phyloP scores from a whole-genome alignment of 441 rosid species.

The Gossypium schwendimanii region DNA sequence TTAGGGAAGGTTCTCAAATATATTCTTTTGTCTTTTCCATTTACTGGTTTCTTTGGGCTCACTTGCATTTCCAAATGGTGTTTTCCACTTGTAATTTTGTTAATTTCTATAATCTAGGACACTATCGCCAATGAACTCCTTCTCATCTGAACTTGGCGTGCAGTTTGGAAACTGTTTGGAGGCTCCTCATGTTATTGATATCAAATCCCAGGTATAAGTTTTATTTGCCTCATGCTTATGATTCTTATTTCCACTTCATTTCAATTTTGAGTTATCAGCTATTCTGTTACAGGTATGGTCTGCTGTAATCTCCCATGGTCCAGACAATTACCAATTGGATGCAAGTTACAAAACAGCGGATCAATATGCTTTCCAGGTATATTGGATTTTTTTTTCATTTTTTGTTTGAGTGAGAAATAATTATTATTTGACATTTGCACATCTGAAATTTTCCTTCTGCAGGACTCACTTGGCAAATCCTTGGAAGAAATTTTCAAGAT shows the following conservation, averaged over 20 bases:
- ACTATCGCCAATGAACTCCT: constrained; percentile 85
- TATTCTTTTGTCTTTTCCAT: constrained; percentile 12
- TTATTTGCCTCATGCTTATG: constrained; percentile 7
- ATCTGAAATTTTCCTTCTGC: constrained; percentile 15
- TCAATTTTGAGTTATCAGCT: constrained; percentile 18
- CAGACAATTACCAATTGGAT: constrained; percentile 70
- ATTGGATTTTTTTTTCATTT: constrained; percentile 10
- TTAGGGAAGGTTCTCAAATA: constrained; percentile 4
- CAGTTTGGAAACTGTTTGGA: constrained; percentile 88
- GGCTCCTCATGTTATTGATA: constrained; percentile 94
- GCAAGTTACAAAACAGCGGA: constrained; percentile 90
- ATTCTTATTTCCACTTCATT: constrained; percentile 12
- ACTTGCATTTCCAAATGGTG: constrained; percentile 4
- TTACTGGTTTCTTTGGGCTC: constrained; percentile 9
- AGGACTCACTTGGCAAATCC: constrained; percentile 90
- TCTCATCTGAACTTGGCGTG: constrained; percentile 91
- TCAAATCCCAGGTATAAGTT: constrained; percentile 63
- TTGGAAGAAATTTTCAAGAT: constrained; percentile 73
- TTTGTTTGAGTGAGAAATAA: constrained; percentile 7
- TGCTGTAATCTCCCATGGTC: constrained; percentile 63
- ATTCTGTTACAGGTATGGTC: constrained; percentile 67
- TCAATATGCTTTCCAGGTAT: constrained; percentile 79
- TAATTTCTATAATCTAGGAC: constrained; percentile 47
- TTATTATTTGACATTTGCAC: constrained; percentile 13
- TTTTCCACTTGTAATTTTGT: constrained; percentile 15